Conservation (phyloP, 352 stramenopile genomes). For the Pythium phragmiticola region DNA sequence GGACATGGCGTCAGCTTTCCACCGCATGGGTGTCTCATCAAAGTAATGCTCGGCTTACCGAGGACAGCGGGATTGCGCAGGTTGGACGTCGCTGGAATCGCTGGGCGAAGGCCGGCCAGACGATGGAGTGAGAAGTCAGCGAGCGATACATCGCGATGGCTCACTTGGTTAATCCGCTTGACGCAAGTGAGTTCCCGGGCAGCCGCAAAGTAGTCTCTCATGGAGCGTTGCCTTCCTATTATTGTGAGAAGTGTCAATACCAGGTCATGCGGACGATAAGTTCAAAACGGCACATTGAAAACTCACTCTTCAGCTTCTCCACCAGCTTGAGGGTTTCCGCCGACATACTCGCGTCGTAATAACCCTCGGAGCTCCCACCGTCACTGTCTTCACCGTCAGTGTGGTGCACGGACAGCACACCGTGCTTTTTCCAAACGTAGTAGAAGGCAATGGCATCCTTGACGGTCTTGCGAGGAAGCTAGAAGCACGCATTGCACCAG, state of each 20-base stretch:
- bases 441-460: conserved; percentile 79
- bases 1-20: neutral
- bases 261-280: neutral
- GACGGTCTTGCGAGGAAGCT: conserved; percentile 65
- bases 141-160: conserved; percentile 20
- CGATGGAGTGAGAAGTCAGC: conserved; percentile 58
- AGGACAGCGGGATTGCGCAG: conserved; percentile 46
- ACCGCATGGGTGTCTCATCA: neutral
- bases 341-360: conserved; percentile 55
- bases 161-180: conserved; percentile 34
- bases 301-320: conserved; percentile 63
- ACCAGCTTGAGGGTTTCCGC: conserved; percentile 58
- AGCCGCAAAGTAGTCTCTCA: conserved; percentile 67
- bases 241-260: neutral
- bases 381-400: conserved; percentile 25
- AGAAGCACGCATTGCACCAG: neutral
- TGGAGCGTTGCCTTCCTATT: conserved; percentile 59
- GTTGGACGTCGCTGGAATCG: conserved; percentile 44
- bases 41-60: conserved; percentile 24
- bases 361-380: conserved; percentile 18
- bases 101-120: conserved; percentile 43
- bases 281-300: neutral
- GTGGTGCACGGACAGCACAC: conserved; percentile 16
- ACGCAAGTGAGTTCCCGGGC: conserved; percentile 40
- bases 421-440: conserved; percentile 87